Evolutionary conservation across 495 filamentous ascomycete genomes (phyloP).

Genomic region (Penicillium simplicissimum): DNA sequence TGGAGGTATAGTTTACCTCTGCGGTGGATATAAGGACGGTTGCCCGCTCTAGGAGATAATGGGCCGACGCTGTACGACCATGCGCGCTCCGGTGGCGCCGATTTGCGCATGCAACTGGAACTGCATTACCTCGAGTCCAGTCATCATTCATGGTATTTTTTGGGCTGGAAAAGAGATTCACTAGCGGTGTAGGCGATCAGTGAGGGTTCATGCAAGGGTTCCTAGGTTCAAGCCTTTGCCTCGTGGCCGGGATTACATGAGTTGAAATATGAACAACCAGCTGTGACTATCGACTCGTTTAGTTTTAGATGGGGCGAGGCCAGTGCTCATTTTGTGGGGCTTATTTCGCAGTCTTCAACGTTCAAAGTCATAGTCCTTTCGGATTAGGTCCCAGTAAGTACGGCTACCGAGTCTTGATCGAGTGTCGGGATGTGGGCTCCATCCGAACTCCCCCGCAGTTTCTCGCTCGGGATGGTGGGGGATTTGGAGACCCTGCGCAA

Average conservation of each 20-base stretch:
- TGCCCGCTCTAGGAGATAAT: conserved; percentile 5
- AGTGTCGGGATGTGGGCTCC: conserved; percentile 22
- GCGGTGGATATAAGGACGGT: conserved; percentile 13
- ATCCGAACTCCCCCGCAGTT: background rate
- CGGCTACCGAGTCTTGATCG: no score
- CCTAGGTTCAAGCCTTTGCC: background rate
- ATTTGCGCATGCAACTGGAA: background rate
- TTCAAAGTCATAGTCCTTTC: background rate
- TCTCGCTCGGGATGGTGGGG: conserved; percentile 15
- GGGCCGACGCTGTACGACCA: conserved; percentile 20
- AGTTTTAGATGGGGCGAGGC: background rate
- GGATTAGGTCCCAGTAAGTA: background rate
- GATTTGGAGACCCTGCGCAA: conserved; percentile 4
- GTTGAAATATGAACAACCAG: background rate
- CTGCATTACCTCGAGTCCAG: background rate
- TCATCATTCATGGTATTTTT: background rate
- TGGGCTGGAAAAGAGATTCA: background rate
- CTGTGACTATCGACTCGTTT: background rate
- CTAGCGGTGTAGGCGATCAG: conserved; percentile 1
- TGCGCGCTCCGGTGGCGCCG: background rate
- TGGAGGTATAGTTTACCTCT: conserved; percentile 10
- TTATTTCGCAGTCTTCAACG: background rate
- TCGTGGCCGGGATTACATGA: background rate
- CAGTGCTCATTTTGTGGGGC: background rate
- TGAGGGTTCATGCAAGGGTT: background rate